Percentiles rank a stretch among this genome's conserved stretches.
phyloP scores from a whole-genome alignment of 345 rosid genomes.

The Eutrema yunnanense region DNA sequence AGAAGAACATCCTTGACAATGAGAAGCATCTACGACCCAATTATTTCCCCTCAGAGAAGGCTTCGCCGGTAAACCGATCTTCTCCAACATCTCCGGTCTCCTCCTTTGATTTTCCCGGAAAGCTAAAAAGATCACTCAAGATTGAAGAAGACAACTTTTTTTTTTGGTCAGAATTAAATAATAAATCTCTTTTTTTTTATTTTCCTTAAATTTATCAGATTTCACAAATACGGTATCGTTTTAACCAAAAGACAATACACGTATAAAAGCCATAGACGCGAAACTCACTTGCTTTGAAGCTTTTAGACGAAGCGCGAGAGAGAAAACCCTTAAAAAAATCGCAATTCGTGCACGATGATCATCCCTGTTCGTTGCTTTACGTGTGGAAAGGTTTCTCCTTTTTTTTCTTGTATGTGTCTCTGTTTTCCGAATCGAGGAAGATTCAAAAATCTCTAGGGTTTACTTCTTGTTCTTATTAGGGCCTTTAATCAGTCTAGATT shows the following conservation, averaged over 20 bases:
- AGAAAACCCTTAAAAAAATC: too few relatives aligned
- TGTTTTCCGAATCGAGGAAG: not conserved
- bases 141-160: not conserved
- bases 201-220: not conserved
- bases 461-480: not conserved
- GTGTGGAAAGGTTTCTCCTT: not conserved
- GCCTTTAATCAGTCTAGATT: not conserved
- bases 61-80: slow-evolving; percentile 85
- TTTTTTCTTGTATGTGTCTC: not conserved
- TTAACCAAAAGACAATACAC: not conserved
- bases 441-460: not conserved
- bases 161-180: not conserved
- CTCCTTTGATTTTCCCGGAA: not conserved
- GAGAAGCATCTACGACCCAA: slow-evolving; percentile 87
- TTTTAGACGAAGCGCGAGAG: not conserved
- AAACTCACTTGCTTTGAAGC: not conserved
- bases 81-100: slow-evolving; percentile 56
- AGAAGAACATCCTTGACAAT: slow-evolving; percentile 95
- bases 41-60: slow-evolving; percentile 71
- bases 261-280: not conserved
- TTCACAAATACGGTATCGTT: not conserved
- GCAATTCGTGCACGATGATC: not conserved
- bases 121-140: not conserved
- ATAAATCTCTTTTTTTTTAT: not conserved
- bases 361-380: not conserved